phyloP scores from a whole-genome alignment of 2,329 filamentous ascomycete genomes.

The Zymoseptoria tritici region DNA sequence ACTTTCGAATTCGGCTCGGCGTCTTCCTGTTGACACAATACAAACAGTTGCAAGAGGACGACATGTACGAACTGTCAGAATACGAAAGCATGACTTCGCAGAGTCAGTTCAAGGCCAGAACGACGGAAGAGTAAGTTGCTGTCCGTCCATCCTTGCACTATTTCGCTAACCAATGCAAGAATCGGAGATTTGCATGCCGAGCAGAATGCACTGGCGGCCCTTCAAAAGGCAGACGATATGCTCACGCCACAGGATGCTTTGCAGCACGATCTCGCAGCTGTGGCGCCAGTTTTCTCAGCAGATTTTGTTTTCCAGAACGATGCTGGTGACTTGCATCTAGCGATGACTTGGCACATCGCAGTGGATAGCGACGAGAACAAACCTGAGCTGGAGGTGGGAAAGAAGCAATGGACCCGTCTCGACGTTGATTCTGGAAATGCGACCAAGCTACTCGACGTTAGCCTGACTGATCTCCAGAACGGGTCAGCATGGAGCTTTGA shows the following conservation, averaged over 20 bases:
- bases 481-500: slow-evolving; percentile 29
- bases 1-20: slow-evolving; percentile 31
- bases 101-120: slow-evolving; percentile 23
- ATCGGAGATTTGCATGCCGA: slow-evolving; percentile 22
- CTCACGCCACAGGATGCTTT: slow-evolving; percentile 20
- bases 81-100: slow-evolving; percentile 27
- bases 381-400: slow-evolving; percentile 1
- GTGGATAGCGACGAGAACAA: not conserved
- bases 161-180: slow-evolving; percentile 17
- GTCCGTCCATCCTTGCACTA: not conserved
- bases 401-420: slow-evolving; percentile 21
- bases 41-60: slow-evolving; percentile 12
- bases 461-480: slow-evolving; percentile 21
- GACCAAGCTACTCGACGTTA: slow-evolving; percentile 22
- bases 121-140: slow-evolving; percentile 28
- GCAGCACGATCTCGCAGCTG: slow-evolving; percentile 15
- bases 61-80: slow-evolving; percentile 22
- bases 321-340: slow-evolving; percentile 20
- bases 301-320: slow-evolving; percentile 22
- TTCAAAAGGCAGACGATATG: slow-evolving; percentile 16
- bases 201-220: slow-evolving; percentile 9
- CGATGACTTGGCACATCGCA: slow-evolving; percentile 21
- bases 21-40: slow-evolving; percentile 25
- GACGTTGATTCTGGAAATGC: slow-evolving; percentile 17
- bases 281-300: slow-evolving; percentile 25